phyloP scores from a whole-genome alignment of 1,284 basidiomycete genomes.

The Malassezia brasiliensis region DNA sequence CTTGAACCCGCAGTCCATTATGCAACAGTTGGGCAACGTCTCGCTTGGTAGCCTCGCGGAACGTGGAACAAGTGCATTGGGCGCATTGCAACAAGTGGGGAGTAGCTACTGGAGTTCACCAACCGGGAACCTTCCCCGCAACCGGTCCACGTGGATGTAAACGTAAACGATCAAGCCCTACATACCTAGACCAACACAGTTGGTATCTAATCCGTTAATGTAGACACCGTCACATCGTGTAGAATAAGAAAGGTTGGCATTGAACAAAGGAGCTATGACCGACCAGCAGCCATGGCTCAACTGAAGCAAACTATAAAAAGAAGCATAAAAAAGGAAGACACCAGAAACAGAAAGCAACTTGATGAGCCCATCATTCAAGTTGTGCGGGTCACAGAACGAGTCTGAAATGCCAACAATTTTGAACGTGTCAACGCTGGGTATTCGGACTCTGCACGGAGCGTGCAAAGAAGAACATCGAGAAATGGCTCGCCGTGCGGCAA shows the following conservation, averaged over 20 bases:
- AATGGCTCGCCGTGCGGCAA: neutral
- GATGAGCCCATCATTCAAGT: neutral
- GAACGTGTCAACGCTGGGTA: neutral
- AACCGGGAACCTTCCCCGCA: neutral
- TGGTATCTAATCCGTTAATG: too few species aligned
- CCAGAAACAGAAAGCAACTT: neutral
- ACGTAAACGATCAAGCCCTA: neutral
- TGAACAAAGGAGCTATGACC: constrained; percentile 5
- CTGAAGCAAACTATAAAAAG: neutral
- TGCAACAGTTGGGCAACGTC: constrained; percentile 1
- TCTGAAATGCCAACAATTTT: neutral
- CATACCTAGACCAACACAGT: too few species aligned
- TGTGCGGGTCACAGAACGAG: neutral
- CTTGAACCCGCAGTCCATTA: neutral
- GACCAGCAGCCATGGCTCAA: constrained; percentile 13
- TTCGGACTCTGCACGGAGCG: neutral
- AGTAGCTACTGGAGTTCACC: constrained; percentile 6
- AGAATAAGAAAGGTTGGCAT: neutral
- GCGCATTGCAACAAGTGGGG: constrained; percentile 10
- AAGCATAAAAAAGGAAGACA: neutral
- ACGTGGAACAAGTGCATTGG: constrained; percentile 1
- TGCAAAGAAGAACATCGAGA: neutral
- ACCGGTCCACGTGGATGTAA: neutral
- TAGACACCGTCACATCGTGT: too few species aligned
- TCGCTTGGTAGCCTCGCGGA: constrained; percentile 9